Conservation (phyloP, 208 protist genomes). For the Trypanosomatidae sp. region DNA sequence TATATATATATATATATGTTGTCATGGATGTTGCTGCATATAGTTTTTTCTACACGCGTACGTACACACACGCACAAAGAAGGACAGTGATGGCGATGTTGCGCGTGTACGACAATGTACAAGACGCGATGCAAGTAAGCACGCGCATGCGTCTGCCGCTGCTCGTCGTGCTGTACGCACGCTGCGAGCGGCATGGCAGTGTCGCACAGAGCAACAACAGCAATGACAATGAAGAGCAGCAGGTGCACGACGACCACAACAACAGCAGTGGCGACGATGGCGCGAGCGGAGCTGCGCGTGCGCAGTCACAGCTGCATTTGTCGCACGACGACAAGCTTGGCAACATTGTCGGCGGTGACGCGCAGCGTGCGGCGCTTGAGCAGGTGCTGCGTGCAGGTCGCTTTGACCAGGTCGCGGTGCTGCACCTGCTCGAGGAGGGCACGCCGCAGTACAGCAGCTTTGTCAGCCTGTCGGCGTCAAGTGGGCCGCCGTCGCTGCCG, state of each 20-base stretch:
- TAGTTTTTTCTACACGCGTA: neutral
- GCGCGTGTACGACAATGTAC: slow-evolving; percentile 17
- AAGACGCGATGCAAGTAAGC: slow-evolving; percentile 27
- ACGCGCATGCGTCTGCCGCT: slow-evolving; percentile 12
- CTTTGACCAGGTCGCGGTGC: slow-evolving; percentile 11
- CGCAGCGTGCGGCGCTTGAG: slow-evolving; percentile 29
- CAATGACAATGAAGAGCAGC: neutral
- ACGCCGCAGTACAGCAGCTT: slow-evolving; percentile 30
- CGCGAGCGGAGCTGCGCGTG: neutral
- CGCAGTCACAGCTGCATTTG: neutral
- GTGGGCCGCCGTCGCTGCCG: slow-evolving; percentile 7
- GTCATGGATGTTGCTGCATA: neutral
- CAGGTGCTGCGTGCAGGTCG: slow-evolving; percentile 16
- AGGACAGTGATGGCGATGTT: slow-evolving; percentile 7
- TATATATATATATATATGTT: slow-evolving; percentile 1
- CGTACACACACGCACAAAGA: neutral
- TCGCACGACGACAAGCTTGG: slow-evolving; percentile 11
- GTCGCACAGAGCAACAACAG: slow-evolving; percentile 1
- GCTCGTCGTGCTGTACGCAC: slow-evolving; percentile 15
- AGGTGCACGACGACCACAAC: neutral
- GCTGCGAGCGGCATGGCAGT: slow-evolving; percentile 5
- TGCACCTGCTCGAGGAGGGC: slow-evolving; percentile 37
- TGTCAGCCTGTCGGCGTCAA: slow-evolving; percentile 4
- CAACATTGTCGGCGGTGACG: slow-evolving; percentile 12
- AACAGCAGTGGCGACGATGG: neutral